Evolutionary conservation across 768 basidiomycete genomes (phyloP).

Genomic region (Phanerodontia chrysosporium): DNA sequence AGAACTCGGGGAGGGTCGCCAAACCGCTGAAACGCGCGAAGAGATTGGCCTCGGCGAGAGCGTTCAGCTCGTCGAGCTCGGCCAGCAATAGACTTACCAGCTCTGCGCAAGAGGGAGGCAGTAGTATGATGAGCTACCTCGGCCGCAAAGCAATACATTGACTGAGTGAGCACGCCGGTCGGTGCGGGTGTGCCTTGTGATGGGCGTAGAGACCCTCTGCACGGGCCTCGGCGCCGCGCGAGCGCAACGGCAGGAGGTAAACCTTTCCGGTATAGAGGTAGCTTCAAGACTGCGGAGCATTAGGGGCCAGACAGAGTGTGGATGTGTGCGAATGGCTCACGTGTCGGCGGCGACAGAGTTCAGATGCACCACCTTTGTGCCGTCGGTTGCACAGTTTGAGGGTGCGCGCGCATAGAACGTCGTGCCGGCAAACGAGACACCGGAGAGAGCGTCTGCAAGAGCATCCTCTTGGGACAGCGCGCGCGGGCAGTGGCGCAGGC

Average conservation of each 20-base stretch:
- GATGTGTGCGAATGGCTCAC: no score
- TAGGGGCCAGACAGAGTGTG: background rate
- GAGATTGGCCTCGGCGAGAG: background rate
- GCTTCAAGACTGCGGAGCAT: background rate
- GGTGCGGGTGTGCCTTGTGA: background rate
- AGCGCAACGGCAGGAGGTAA: background rate
- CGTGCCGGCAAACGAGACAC: background rate
- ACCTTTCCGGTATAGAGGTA: background rate
- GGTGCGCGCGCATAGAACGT: no score
- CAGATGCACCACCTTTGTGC: no score
- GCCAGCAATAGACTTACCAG: no score
- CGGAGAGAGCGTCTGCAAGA: background rate
- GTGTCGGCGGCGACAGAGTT: no score
- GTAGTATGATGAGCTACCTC: background rate
- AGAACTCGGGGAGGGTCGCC: background rate
- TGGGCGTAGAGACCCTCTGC: background rate
- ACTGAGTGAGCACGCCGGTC: constrained; percentile 4
- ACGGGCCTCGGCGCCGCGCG: background rate
- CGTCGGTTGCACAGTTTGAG: no score
- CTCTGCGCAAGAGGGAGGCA: no score
- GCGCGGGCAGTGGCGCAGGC: no score
- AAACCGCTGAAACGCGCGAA: background rate
- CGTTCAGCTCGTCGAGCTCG: background rate
- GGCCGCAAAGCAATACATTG: constrained; percentile 6
- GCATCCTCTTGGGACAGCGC: no score